Conservation (phyloP, 1,139 yeast species). For the Cylindricascospora bacillispora region DNA sequence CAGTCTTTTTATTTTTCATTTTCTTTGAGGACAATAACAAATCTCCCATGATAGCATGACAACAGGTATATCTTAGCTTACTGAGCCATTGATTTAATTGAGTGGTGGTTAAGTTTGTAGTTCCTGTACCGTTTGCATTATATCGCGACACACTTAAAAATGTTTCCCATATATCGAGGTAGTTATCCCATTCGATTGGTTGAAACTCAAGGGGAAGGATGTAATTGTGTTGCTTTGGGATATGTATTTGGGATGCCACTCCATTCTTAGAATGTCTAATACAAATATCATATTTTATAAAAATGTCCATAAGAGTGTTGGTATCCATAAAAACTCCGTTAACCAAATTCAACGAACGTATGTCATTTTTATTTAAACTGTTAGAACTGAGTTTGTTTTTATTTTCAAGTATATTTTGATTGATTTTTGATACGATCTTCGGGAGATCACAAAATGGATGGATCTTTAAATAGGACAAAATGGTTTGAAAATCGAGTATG, state of each 20-base stretch:
- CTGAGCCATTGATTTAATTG: constrained; percentile 45
- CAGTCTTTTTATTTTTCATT: constrained; percentile 5
- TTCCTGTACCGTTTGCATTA: constrained; percentile 46
- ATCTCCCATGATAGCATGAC: constrained; percentile 64
- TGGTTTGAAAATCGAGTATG: constrained; percentile 55
- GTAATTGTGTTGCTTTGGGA: constrained; percentile 68
- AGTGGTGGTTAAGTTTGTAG: constrained; percentile 27
- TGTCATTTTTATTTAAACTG: constrained; percentile 2
- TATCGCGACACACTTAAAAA: constrained; percentile 43
- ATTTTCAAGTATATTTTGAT: constrained; percentile 3
- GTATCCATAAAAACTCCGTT: not conserved
- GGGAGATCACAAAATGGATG: constrained; percentile 43
- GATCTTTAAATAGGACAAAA: constrained; percentile 51
- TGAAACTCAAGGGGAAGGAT: constrained; percentile 63
- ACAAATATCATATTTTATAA: constrained; percentile 29
- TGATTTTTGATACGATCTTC: constrained; percentile 10
- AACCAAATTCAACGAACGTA: not conserved
- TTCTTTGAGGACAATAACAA: constrained; percentile 4
- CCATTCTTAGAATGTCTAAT: constrained; percentile 74
- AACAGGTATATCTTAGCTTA: constrained; percentile 63
- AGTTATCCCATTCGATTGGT: constrained; percentile 73
- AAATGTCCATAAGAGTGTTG: constrained; percentile 9
- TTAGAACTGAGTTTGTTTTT: constrained; percentile 1
- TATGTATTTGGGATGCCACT: constrained; percentile 61
- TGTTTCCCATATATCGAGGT: constrained; percentile 46